phyloP scores from a whole-genome alignment of 805 yeast species.

The Blastobotrys americana region DNA sequence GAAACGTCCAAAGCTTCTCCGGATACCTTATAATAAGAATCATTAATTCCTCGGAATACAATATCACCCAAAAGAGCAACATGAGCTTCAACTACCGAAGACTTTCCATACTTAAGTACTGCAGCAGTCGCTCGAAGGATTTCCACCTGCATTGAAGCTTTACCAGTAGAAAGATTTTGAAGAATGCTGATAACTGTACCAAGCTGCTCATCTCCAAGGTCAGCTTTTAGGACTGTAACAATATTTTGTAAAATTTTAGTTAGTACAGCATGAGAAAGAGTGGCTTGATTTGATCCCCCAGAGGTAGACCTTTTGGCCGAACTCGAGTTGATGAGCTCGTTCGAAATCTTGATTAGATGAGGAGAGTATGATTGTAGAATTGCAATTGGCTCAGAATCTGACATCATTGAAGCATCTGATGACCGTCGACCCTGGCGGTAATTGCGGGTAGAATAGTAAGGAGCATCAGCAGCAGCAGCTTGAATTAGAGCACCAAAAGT shows the following conservation, averaged over 20 bases:
- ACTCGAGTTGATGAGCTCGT: constrained; percentile 10
- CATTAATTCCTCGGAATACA: constrained; percentile 30
- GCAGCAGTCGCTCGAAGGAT: constrained; percentile 12
- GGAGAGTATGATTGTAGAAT: constrained; percentile 4
- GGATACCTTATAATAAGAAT: constrained; percentile 32
- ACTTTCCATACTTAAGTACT: constrained; percentile 9
- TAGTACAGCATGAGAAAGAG: constrained; percentile 7
- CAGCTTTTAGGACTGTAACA: constrained; percentile 6
- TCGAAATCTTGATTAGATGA: neutral
- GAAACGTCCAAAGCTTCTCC: constrained; percentile 32
- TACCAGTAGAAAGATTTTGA: constrained; percentile 5
- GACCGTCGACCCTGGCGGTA: constrained; percentile 21
- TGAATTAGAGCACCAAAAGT: constrained; percentile 38
- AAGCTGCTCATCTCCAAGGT: constrained; percentile 7
- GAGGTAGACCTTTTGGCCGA: constrained; percentile 4
- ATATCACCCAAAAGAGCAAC: constrained; percentile 23
- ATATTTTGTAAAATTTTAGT: constrained; percentile 7
- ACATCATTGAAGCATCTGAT: constrained; percentile 23
- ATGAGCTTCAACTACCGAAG: constrained; percentile 6
- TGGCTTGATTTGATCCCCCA: no score
- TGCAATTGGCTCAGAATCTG: constrained; percentile 20
- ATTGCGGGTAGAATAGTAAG: constrained; percentile 27
- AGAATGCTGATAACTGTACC: constrained; percentile 7
- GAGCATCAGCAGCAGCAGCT: constrained; percentile 36
- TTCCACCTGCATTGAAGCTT: constrained; percentile 12